Conservation (phyloP, 192 early-diverging fungal species). For the Coemansia sp. region DNA sequence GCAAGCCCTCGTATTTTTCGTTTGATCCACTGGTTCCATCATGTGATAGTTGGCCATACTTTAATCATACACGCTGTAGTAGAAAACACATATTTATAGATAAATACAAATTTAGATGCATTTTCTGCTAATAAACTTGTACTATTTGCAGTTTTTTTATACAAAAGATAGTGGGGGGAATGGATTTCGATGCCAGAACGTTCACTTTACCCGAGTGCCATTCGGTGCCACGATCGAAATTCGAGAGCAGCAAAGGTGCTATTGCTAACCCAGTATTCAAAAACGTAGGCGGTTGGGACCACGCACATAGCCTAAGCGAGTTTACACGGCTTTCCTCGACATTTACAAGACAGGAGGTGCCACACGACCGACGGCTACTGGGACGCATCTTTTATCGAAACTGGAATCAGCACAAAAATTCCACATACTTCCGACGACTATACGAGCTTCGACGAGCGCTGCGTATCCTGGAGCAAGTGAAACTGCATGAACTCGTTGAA, state of each 20-base stretch:
- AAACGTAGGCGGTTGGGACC: conserved; percentile 26
- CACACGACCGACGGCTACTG: conserved; percentile 26
- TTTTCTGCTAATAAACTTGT: too few species aligned
- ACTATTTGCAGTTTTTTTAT: background rate
- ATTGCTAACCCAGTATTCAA: conserved; percentile 34
- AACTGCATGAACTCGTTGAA: conserved; percentile 6
- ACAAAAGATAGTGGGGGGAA: background rate
- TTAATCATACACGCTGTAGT: background rate
- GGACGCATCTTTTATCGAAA: conserved; percentile 43
- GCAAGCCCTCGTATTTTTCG: background rate
- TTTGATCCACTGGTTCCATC: background rate
- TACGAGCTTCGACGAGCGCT: conserved; percentile 36
- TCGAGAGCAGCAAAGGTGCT: conserved; percentile 1
- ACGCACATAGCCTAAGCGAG: conserved; percentile 14
- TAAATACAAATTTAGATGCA: background rate
- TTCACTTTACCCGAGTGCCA: conserved; percentile 34
- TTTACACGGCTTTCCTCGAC: background rate
- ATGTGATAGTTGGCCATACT: background rate
- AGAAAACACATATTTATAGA: background rate
- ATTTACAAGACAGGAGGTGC: conserved; percentile 14
- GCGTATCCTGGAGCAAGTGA: conserved; percentile 13
- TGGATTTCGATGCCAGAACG: background rate
- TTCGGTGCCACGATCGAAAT: conserved; percentile 30
- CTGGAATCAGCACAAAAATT: conserved; percentile 37
- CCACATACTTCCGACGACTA: conserved; percentile 26